Base-by-base conservation (phyloP, 805 yeast species). In the Myxozyma lipomycoides region DNA sequence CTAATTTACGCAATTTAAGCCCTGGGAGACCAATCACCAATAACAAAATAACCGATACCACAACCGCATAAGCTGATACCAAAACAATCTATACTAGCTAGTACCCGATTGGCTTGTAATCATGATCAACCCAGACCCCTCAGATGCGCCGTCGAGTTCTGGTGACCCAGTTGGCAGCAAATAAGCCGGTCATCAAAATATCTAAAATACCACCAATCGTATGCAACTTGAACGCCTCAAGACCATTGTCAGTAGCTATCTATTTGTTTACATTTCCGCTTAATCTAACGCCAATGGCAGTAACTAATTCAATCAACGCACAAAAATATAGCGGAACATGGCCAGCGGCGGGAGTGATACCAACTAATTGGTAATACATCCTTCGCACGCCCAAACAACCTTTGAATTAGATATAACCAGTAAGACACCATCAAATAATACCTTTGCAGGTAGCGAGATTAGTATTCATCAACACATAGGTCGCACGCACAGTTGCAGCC, bases 261-360 rank as follows among this genome's bases (percentile, higher is more conserved):
- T 79, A 48, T 60, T 75, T 72, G 74, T 50, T 51, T 30, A 56
- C 18, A 44, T 56, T 51, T 34, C 51, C 61, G 35, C 43, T 38
- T 22, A 58, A 42, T 17, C 59, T 48, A 39, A 57, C 59, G 25
- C 44, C 51, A 37, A 51, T 46, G 18, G 58, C 61, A 23, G 61
- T 45, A 18, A 88, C 72, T 52, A 79, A 77, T 65, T 97, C 97
- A 64, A 90, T 85, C 53, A 86, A 79, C 40, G 88, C 82, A 1
- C 96, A 79, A 52, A 89, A 80, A 81, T 90, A 90, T 50, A 91
- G 82, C 51, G 97, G 97, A 45, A 91, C 96, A 66, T 74, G 90
- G 58, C 97, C 98, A 21, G 98, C 97, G 58, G 91, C 97, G 43
- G 98, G 98, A 1, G 98, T 91, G 58, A 91, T 83, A 65, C 93